phyloP scores from a whole-genome alignment of 805 yeast genomes.

The Isabelozyma rhagii region DNA sequence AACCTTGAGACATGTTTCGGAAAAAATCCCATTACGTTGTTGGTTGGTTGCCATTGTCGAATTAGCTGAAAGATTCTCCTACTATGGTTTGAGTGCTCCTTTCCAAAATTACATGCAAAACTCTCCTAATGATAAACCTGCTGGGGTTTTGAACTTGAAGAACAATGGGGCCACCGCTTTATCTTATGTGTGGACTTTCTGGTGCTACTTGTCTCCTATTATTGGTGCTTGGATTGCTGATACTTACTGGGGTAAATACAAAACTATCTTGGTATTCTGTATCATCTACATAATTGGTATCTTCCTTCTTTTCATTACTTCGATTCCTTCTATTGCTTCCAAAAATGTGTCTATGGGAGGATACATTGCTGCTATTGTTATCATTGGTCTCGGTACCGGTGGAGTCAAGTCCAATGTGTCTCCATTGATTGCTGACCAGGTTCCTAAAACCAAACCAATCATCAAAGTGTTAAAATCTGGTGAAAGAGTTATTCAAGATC shows the following conservation, averaged over 20 bases:
- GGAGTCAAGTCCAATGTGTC: slow-evolving; percentile 77
- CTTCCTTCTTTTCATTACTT: slow-evolving; percentile 63
- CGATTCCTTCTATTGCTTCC: slow-evolving; percentile 56
- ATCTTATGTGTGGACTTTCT: slow-evolving; percentile 72
- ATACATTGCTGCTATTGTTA: slow-evolving; percentile 49
- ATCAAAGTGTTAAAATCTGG: slow-evolving; percentile 38
- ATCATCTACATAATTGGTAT: slow-evolving; percentile 60
- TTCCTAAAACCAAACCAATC: slow-evolving; percentile 38
- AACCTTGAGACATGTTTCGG: slow-evolving; percentile 52
- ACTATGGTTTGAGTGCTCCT: slow-evolving; percentile 74
- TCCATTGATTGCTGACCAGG: slow-evolving; percentile 67
- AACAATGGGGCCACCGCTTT: slow-evolving; percentile 66
- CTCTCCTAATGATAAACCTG: slow-evolving; percentile 32
- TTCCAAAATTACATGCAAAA: slow-evolving; percentile 78
- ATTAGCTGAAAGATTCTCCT: slow-evolving; percentile 77
- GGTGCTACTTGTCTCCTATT: slow-evolving; percentile 80
- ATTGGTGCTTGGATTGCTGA: slow-evolving; percentile 76
- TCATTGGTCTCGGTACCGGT: slow-evolving; percentile 77
- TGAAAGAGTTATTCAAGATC: slow-evolving; percentile 50
- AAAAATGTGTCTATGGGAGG: slow-evolving; percentile 61
- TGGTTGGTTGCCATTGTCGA: slow-evolving; percentile 70
- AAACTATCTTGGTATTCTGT: slow-evolving; percentile 61
- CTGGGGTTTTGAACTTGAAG: slow-evolving; percentile 56
- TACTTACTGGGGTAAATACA: slow-evolving; percentile 68
- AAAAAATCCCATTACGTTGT: slow-evolving; percentile 50